Conservation (phyloP, 2,329 filamentous ascomycete species). For the Tolypocladium sp. region DNA sequence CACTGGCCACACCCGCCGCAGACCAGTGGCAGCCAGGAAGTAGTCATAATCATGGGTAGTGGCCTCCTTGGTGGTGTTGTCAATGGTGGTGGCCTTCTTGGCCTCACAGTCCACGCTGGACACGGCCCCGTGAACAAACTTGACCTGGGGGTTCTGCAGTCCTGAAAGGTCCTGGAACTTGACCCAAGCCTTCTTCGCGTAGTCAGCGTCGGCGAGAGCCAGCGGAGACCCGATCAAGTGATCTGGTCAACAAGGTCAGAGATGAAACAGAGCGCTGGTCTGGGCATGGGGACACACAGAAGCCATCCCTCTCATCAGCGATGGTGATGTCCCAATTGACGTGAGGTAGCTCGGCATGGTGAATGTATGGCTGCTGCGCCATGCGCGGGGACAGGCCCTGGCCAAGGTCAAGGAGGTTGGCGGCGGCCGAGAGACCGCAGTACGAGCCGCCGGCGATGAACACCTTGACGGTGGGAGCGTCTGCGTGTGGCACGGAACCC, state of each 20-base stretch:
- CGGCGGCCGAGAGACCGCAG: constrained; percentile 55
- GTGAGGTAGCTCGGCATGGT: constrained; percentile 31
- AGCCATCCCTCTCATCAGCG: constrained; percentile 75
- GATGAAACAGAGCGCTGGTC: neutral
- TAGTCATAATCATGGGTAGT: constrained; percentile 57
- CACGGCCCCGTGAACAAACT: constrained; percentile 57
- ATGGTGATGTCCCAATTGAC: constrained; percentile 61
- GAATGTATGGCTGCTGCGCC: constrained; percentile 23
- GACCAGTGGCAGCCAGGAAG: constrained; percentile 62
- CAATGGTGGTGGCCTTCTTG: constrained; percentile 50
- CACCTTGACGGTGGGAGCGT: constrained; percentile 37
- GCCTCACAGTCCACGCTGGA: constrained; percentile 46
- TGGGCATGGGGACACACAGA: constrained; percentile 45
- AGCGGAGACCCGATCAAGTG: constrained; percentile 71
- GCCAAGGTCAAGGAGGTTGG: constrained; percentile 60
- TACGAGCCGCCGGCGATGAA: constrained; percentile 66
- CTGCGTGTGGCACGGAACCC: constrained; percentile 16
- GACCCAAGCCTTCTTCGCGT: constrained; percentile 61
- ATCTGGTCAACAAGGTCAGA: constrained; percentile 33
- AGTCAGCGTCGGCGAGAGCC: constrained; percentile 54
- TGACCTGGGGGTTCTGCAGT: constrained; percentile 52
- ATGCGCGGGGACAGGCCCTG: constrained; percentile 44
- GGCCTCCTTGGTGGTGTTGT: constrained; percentile 32
- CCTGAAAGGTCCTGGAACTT: constrained; percentile 58
- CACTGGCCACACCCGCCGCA: constrained; percentile 61